phyloP scores from a whole-genome alignment of 106 monocot species.

The Alisma plantagoaquatica region DNA sequence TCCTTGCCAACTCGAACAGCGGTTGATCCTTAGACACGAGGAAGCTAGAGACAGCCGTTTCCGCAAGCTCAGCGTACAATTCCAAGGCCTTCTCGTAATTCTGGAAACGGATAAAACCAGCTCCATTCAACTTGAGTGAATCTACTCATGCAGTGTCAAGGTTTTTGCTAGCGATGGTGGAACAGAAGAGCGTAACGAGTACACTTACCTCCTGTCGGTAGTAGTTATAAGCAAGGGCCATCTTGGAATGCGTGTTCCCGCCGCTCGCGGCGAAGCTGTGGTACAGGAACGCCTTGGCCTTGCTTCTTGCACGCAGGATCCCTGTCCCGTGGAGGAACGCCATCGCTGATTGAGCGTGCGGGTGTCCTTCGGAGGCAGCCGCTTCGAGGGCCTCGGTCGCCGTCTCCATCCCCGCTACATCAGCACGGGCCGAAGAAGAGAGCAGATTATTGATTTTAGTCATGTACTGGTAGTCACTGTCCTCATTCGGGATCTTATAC shows the following conservation, averaged over 20 bases:
- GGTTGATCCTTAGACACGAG: slow-evolving; percentile 84
- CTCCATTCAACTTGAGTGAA: not conserved
- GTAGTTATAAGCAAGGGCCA: slow-evolving; percentile 83
- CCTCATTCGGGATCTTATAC: not conserved
- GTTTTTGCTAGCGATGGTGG: not conserved
- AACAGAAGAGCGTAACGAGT: not conserved
- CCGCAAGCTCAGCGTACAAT: slow-evolving; percentile 82
- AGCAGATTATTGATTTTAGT: slow-evolving; percentile 47
- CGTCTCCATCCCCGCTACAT: slow-evolving; percentile 25
- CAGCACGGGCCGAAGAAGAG: slow-evolving; percentile 32
- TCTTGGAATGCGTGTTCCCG: slow-evolving; percentile 80
- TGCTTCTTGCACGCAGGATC: slow-evolving; percentile 24
- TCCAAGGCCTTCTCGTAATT: slow-evolving; percentile 76
- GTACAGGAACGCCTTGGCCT: slow-evolving; percentile 45
- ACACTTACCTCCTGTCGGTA: slow-evolving; percentile 70
- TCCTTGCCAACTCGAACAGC: slow-evolving; percentile 60
- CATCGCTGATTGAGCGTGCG: slow-evolving; percentile 71
- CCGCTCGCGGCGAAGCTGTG: slow-evolving; percentile 67
- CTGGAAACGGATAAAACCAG: slow-evolving; percentile 14
- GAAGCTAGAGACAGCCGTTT: slow-evolving; percentile 85
- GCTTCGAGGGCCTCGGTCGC: slow-evolving; percentile 28
- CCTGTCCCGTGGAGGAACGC: slow-evolving; percentile 59
- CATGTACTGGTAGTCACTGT: slow-evolving; percentile 20
- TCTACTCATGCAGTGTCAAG: not conserved
- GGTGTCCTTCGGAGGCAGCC: slow-evolving; percentile 36